phyloP scores from a whole-genome alignment of 2,329 filamentous ascomycete genomes.

The Aspergillus unguis region DNA sequence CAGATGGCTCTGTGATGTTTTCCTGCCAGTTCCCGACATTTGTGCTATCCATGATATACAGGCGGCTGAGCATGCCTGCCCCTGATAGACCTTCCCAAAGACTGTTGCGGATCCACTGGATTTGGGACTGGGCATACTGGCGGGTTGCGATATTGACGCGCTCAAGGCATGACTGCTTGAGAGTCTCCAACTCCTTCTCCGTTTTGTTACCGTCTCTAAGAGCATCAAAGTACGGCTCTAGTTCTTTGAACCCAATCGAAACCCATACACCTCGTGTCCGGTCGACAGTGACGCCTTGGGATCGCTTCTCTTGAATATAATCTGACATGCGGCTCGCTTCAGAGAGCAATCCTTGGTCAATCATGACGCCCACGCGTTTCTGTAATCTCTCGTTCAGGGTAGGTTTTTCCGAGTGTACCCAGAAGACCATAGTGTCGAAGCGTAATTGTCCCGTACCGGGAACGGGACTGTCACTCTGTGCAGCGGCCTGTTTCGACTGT shows the following conservation, averaged over 20 bases:
- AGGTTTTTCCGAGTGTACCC: constrained; percentile 75
- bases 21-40: constrained; percentile 60
- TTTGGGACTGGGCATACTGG: constrained; percentile 81
- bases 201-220: constrained; percentile 26
- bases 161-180: constrained; percentile 63
- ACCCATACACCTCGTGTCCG: constrained; percentile 86
- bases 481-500: constrained; percentile 23
- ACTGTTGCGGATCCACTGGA: constrained; percentile 83
- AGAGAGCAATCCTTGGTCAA: constrained; percentile 60
- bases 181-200: constrained; percentile 47
- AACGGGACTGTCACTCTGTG: constrained; percentile 19
- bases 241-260: constrained; percentile 93
- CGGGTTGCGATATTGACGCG: constrained; percentile 78
- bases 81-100: constrained; percentile 66
- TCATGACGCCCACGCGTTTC: constrained; percentile 78
- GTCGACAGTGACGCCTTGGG: constrained; percentile 59
- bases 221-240: constrained; percentile 66
- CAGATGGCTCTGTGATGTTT: constrained; percentile 64
- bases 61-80: constrained; percentile 50
- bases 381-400: constrained; percentile 69
- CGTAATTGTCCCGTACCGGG: constrained; percentile 38
- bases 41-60: constrained; percentile 81
- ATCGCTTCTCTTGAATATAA: constrained; percentile 45
- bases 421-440: constrained; percentile 69
- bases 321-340: constrained; percentile 57